Conservation (phyloP, 2,329 filamentous ascomycete genomes). For the Bipolaris zeicola region DNA sequence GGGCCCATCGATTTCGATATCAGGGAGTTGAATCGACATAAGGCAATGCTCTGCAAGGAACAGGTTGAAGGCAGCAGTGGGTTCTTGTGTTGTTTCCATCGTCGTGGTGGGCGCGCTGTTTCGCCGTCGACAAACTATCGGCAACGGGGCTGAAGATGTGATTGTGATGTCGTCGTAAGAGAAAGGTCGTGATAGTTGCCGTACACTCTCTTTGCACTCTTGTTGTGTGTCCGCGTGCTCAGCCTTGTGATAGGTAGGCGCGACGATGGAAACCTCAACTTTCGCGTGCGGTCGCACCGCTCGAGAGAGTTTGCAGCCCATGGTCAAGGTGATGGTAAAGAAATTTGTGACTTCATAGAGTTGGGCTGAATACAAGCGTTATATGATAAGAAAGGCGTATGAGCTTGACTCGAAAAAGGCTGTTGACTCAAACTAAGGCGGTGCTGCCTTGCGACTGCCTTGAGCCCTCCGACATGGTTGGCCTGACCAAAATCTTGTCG, state of each 20-base stretch:
- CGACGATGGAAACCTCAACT: slow-evolving; percentile 21
- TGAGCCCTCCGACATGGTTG: slow-evolving; percentile 24
- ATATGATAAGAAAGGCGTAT: not conserved
- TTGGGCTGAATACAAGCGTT: slow-evolving; percentile 8
- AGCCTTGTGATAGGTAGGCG: slow-evolving; percentile 19
- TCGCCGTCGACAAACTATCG: slow-evolving; percentile 11
- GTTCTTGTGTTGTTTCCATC: not conserved
- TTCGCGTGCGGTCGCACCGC: slow-evolving; percentile 24
- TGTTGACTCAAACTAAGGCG: slow-evolving; percentile 32
- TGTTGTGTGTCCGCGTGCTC: slow-evolving; percentile 15
- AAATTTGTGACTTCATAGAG: not conserved
- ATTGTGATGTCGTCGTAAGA: slow-evolving; percentile 19
- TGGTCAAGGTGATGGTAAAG: slow-evolving; percentile 13
- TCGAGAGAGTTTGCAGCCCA: slow-evolving; percentile 39
- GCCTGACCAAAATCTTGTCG: slow-evolving; percentile 5
- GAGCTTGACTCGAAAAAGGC: slow-evolving; percentile 25
- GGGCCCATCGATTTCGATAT: not conserved
- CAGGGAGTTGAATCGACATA: slow-evolving; percentile 14
- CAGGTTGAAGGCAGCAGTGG: slow-evolving; percentile 6
- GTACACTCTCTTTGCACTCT: slow-evolving; percentile 15
- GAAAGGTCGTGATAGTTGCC: not conserved
- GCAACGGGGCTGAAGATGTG: not conserved
- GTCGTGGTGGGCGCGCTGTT: slow-evolving; percentile 20
- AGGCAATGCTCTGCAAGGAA: slow-evolving; percentile 12
- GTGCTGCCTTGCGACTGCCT: slow-evolving; percentile 40